phyloP scores from a whole-genome alignment of 352 stramenopile genomes.

The Globisporangium parvum region DNA sequence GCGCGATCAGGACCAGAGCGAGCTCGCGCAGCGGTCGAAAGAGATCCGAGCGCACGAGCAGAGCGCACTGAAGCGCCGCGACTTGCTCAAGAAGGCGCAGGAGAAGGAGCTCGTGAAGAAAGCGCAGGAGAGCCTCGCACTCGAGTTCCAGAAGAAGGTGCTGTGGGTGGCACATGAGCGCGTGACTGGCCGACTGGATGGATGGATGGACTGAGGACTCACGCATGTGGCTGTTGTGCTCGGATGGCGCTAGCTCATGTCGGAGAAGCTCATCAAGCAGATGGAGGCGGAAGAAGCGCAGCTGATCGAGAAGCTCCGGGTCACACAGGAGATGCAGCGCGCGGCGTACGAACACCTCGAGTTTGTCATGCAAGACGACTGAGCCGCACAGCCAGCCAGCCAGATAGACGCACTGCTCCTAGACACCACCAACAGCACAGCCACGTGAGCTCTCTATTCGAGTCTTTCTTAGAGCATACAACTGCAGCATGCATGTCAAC shows the following conservation, averaged over 20 bases:
- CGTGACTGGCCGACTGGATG: too few species aligned
- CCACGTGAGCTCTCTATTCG: too few species aligned
- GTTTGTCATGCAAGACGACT: conserved; percentile 47
- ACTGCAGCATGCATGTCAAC: too few species aligned
- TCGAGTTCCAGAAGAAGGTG: conserved; percentile 47
- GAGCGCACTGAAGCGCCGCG: conserved; percentile 30
- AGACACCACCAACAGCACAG: not conserved
- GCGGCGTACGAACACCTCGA: conserved; percentile 62
- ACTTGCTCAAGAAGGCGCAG: conserved; percentile 38
- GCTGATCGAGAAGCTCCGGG: conserved; percentile 51
- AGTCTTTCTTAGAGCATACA: too few species aligned
- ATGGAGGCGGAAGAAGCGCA: conserved; percentile 59
- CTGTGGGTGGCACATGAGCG: too few species aligned
- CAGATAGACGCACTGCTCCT: not conserved
- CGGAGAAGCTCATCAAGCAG: conserved; percentile 53
- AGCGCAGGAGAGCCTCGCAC: conserved; percentile 37
- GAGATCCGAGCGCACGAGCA: conserved; percentile 53
- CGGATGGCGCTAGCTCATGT: conserved; percentile 19
- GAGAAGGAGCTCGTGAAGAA: conserved; percentile 45
- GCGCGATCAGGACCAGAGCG: conserved; percentile 29
- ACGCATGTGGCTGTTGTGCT: not conserved
- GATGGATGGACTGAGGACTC: too few species aligned
- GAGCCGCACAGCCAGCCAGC: too few species aligned
- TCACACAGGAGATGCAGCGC: conserved; percentile 62
- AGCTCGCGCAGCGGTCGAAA: conserved; percentile 34